phyloP scores from a whole-genome alignment of 148 eudicot genomes.

The Vaccinium darrowii region DNA sequence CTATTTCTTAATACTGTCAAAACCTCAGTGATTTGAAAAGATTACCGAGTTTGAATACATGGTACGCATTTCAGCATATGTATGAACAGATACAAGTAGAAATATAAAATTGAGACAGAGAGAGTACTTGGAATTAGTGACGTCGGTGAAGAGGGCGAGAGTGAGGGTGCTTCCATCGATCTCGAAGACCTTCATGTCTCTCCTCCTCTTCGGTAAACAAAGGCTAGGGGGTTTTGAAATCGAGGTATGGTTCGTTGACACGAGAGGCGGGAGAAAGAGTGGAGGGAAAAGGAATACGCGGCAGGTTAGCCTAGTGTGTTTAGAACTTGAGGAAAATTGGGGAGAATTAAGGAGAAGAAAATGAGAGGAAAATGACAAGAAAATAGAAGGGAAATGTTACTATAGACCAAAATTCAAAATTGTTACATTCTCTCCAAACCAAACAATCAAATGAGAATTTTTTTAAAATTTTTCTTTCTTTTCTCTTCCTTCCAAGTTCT shows the following conservation, averaged over 20 bases:
- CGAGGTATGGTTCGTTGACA: not conserved
- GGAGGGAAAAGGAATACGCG: not conserved
- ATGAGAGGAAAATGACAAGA: too few species aligned
- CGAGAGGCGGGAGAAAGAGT: not conserved
- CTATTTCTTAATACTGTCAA: not conserved
- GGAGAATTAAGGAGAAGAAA: too few species aligned
- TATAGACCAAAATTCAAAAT: too few species aligned
- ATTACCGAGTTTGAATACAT: not conserved
- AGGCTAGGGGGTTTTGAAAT: not conserved
- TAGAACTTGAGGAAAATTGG: too few species aligned
- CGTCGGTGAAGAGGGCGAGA: constrained; percentile 65
- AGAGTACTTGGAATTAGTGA: constrained; percentile 68
- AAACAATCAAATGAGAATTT: too few species aligned
- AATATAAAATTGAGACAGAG: not conserved
- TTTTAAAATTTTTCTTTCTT: too few species aligned
- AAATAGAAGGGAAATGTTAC: too few species aligned
- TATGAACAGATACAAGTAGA: not conserved
- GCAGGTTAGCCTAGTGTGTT: not conserved
- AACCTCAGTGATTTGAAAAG: not conserved
- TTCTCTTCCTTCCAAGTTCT: too few species aligned
- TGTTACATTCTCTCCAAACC: too few species aligned
- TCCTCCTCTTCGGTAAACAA: constrained; percentile 1
- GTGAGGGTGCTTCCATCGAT: constrained; percentile 47
- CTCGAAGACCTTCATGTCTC: constrained; percentile 61
- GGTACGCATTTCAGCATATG: not conserved